phyloP scores from a whole-genome alignment of 2,329 filamentous ascomycete genomes.

The Calonectria fujianensis region DNA sequence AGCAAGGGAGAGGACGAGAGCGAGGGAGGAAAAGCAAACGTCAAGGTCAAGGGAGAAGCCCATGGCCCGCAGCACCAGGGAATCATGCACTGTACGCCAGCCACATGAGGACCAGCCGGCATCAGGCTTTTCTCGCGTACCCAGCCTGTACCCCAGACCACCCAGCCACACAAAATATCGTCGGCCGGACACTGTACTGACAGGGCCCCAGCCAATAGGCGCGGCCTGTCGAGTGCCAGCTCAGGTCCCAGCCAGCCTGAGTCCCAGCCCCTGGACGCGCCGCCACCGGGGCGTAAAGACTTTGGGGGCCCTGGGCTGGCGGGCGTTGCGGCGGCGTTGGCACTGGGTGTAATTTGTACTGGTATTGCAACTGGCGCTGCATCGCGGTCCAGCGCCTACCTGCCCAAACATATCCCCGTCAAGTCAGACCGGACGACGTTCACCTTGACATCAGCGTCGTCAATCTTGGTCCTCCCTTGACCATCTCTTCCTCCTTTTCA shows the following conservation, averaged over 20 bases:
- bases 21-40: slow-evolving; percentile 23
- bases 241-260: slow-evolving; percentile 20
- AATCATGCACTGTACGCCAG: slow-evolving; percentile 49
- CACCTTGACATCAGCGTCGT: slow-evolving; percentile 32
- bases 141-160: slow-evolving; percentile 40
- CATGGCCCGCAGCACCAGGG: slow-evolving; percentile 15
- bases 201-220: slow-evolving; percentile 50
- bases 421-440: slow-evolving; percentile 23
- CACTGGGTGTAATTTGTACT: slow-evolving; percentile 27
- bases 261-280: slow-evolving; percentile 26
- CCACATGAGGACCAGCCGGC: slow-evolving; percentile 49
- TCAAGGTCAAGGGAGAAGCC: slow-evolving; percentile 34
- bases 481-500: slow-evolving; percentile 19
- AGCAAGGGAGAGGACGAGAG: slow-evolving; percentile 21
- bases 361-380: slow-evolving; percentile 23
- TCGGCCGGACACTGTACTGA: slow-evolving; percentile 49
- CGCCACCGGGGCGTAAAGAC: slow-evolving; percentile 19
- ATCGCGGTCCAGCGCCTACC: slow-evolving; percentile 28
- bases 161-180: slow-evolving; percentile 50
- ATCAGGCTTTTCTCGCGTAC: slow-evolving; percentile 45
- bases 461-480: slow-evolving; percentile 36
- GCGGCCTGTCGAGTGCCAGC: slow-evolving; percentile 32
- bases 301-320: slow-evolving; percentile 22
- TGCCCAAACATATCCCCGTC: slow-evolving; percentile 31
- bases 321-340: slow-evolving; percentile 20